Base-by-base conservation (phyloP, 108 stramenopile genomes). In the Aurantiochytrium sp. region DNA sequence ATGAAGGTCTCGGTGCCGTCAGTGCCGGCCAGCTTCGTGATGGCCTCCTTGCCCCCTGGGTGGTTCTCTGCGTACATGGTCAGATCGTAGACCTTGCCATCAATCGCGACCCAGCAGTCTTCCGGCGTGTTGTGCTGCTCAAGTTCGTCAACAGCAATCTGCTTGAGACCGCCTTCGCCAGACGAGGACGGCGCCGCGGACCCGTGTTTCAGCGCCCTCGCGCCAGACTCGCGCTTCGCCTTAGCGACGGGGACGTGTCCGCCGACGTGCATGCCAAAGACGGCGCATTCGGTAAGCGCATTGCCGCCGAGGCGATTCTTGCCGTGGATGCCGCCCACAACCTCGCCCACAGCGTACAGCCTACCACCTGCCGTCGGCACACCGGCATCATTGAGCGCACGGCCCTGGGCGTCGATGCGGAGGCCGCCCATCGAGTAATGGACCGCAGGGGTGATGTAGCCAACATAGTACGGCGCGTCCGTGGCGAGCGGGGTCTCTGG, bases 41-140 rank as follows among this genome's bases (percentile, higher is more conserved):
- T 96, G 27, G 94, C 94, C 52, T 92, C 95, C 32, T 95, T 92
- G 37, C 97, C 97, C 53, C 95, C 95, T 19, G 97, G 97, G 89
- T 97, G 97, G 86, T 97, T 95, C 54, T 95, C 94, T 10, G 95
- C 96, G 87, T 96, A 97, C 3, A 94, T 95, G 34, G 97, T 96
- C 86, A 97, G 93, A 85, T 97, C 96, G 87, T 96, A 97, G 5
- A 96, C 96, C 45, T 92, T 86, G 12, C 95, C 96, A 89, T 95
- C 89, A 37, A 97, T 94, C 3, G 93, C 95, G 48, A 96, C 94
- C 97, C 97, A 97, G 48, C 96, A 93, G 89, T 97, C 97, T 22
- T 93, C 94, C 85, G 90, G 89, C 36, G 93, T 90, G 39, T 92
- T 95, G 92, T 96, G 97, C 87, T 94, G 91, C 22, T 88, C 54